Base-by-base conservation (phyloP, 371 early-diverging fungal species). In the Zopfochytrium polystomum region DNA sequence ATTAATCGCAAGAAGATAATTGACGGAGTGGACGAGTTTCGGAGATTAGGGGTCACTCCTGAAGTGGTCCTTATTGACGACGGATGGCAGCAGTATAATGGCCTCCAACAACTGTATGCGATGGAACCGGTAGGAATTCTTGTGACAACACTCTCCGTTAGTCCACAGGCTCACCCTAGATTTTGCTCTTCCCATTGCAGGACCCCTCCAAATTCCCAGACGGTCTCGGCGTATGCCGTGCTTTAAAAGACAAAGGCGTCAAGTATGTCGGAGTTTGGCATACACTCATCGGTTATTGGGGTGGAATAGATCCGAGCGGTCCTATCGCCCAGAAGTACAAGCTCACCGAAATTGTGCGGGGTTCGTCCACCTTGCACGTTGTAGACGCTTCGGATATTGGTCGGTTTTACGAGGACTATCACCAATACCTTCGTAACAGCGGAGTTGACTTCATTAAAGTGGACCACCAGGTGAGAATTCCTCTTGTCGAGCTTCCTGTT, bases 271-370 rank as follows among this genome's bases (percentile, higher is more conserved):
- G 80, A 20, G 67, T 78, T 4, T 80, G 81, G 81, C 73, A 80
- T 48, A 65, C 70, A 50, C 54, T 80, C 13, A 70, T 70, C 60
- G 81, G 81, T 2, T 78, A 76, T 35, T 80, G 81, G 81, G 30
- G 65, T 11, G 58, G 50, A 13, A 58, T 58, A 18, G 18, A 9
- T n/a, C 56, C 56, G 3, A 7, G 3, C 2, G 26, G 56, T 29
- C 18, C 9, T 18, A 9, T 56, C 45, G 43, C 26, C 15, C 20
- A 3, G 3, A 42, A 56, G 6, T 56, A 56, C 45, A 3, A 3
- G 26, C 42, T 45, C 4, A 25, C 7, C 4, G 5, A 55, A 55
- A 11, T 55, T 4, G 22, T 23, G 4, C 34, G 38, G 7, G n/a
- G 18, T 3, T 4, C 15, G 3, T 6, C 25, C 38, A 3, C 3